These are phyloP conservation scores for Rhododendron mucronatum DNA, from an alignment of 148 eudicot genomes.

Conservation along the genomic window DNA sequence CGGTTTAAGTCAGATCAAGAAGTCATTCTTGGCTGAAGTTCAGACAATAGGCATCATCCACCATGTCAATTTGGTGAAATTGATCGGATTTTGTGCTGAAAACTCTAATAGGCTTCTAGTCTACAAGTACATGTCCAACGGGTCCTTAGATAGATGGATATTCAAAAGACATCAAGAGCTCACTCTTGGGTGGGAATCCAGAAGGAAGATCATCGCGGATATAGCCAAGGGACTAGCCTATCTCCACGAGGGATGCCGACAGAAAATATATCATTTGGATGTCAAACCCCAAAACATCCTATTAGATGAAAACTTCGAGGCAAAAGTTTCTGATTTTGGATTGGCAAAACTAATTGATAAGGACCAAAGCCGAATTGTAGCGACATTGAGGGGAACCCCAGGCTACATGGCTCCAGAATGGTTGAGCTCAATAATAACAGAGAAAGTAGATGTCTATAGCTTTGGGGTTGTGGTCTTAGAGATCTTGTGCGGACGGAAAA, in stretches of 20 bases:
- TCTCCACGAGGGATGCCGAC: slow-evolving; percentile 11
- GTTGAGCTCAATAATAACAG: slow-evolving; percentile 12
- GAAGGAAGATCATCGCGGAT: neutral
- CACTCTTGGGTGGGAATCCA: slow-evolving; percentile 5
- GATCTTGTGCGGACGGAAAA: slow-evolving; percentile 5
- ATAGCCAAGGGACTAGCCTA: slow-evolving; percentile 15
- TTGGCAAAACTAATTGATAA: slow-evolving; percentile 9
- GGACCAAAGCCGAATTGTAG: slow-evolving; percentile 11
- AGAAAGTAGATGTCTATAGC: slow-evolving; percentile 15
- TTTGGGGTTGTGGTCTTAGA: slow-evolving; percentile 13
- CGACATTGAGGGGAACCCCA: slow-evolving; percentile 8
- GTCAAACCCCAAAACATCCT: slow-evolving; percentile 16
- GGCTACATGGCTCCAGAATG: slow-evolving; percentile 18
- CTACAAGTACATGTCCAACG: too few species aligned
- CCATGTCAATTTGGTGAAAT: too few species aligned
- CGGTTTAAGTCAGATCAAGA: neutral
- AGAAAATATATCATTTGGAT: slow-evolving; percentile 10
- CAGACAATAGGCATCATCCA: too few species aligned
- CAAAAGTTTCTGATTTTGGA: slow-evolving; percentile 8
- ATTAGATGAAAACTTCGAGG: slow-evolving; percentile 1
- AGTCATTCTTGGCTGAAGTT: too few species aligned
- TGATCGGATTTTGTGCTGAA: too few species aligned
- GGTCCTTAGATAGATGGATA: too few species aligned
- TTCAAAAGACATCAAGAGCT: too few species aligned
- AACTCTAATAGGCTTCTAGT: too few species aligned